Base-by-base conservation (phyloP, 2,329 filamentous ascomycete species). In the Blumeriella jaapii region DNA sequence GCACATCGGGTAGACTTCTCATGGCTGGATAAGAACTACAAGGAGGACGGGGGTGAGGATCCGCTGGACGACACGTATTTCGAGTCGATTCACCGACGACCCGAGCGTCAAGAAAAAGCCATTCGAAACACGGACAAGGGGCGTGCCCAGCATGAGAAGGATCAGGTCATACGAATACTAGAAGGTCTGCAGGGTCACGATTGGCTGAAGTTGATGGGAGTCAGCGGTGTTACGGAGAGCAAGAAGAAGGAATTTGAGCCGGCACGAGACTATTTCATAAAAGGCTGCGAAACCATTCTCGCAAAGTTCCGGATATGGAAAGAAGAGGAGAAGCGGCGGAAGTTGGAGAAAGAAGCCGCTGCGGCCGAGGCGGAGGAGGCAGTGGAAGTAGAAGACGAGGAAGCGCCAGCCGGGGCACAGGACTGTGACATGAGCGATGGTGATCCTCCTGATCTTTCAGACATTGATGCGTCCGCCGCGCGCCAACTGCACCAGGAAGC, bases 181-280 rank as follows among this genome's bases (percentile, higher is more conserved):
- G 85, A 91, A 35, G 85, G 85, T 12, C 68, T 98, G 1, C 81
- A 85, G 55, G 83, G 89, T 2, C 84, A 82, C 39, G 91, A 96
- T 58, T 98, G 91, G 91, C 66, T 95, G 38, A 78, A 82, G 42
- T 73, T 87, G 3, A 86, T 98, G 76, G 91, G 89, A 16, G 80
- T 96, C 20, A 89, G 77, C 45, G 84, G 73, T 13, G 63, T 52
- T 23, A 93, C 85, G 0, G 87, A 95, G 53, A 76, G 75, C 14
- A 83, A 84, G 52, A 89, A 84, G 60, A 91, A 82, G 57, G 72
- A 79, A 18, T 95, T 85, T 58, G 85, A 94, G 58, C 77, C 81
- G 2, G 91, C 91, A 42, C 74, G 91, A 17, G 70, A 78, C 41
- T 78, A 89, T 55, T 93, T 95, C 55, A 80, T 95, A 49, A 71